Base-by-base conservation (phyloP, 495 filamentous ascomycete species). In the Penicillium roqueforti region DNA sequence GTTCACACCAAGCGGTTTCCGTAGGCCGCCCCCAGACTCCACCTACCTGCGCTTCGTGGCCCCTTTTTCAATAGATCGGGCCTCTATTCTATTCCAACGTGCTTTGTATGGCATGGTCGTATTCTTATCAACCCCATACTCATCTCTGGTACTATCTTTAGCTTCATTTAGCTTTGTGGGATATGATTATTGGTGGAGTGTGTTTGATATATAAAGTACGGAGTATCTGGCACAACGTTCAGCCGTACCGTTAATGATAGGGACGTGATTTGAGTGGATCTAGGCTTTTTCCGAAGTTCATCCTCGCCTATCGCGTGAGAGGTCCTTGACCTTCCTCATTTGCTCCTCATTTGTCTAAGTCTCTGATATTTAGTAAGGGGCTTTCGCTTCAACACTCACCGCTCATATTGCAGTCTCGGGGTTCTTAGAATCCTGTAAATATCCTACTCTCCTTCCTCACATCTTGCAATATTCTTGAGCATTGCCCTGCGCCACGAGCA, bases 1-100 rank as follows among this genome's bases (percentile, higher is more conserved):
- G 32, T 42, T 36, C 45, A 48, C 28, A 46, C 18, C 19, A 34
- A 44, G 46, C 45, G 16, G 39, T 51, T 47, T 41, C 20, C 37
- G 57, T 63, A 57, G 63, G 60, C 52, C 53, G 45, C 10, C 57
- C 51, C 51, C 47, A 51, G 53, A 63, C 60, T 58, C 63, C 60
- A 66, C 63, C 46, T 52, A 47, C 48, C 48, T 39, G 34, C n/a
- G 43, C 42, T 50, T 55, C 29, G 31, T 62, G 45, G 34, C 44
- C 50, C 55, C 36, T 43, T 57, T 54, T 51, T 58, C 55, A 47
- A 47, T 47, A 41, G 50, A 58, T 51, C 54, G 54, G 40, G 25
- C 23, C 22, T 44, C 1, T 25, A 36, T 52, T 29, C 22, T 26
- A 40, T 28, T 40, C 3, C 25, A 40, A 50, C 36, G 47, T 36